Evolutionary conservation across 805 yeast genomes (phyloP).

Genomic region (Starmerella gropengiesseri): DNA sequence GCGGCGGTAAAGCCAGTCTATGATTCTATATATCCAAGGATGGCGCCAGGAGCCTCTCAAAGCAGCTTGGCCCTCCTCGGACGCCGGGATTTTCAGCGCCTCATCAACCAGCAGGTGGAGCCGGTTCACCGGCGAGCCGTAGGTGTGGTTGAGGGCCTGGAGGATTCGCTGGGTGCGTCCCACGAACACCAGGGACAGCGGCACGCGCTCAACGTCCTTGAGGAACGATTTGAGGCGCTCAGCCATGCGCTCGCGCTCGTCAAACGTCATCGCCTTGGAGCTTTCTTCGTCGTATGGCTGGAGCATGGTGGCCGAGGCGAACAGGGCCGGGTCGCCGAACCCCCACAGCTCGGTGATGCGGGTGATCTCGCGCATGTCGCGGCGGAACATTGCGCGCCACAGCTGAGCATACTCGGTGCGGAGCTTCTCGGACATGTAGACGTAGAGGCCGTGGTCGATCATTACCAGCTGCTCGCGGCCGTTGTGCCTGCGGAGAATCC

Average conservation of each 20-base stretch:
- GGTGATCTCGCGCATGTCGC: slow-evolving; percentile 39
- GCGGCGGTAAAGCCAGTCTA: slow-evolving; percentile 16
- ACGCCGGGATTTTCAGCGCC: slow-evolving; percentile 31
- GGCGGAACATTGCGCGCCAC: slow-evolving; percentile 52
- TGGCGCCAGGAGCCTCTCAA: slow-evolving; percentile 3
- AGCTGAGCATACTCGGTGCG: slow-evolving; percentile 46
- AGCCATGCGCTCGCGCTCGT: slow-evolving; percentile 35
- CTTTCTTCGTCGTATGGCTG: slow-evolving; percentile 33
- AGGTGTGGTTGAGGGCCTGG: slow-evolving; percentile 53
- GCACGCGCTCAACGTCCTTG: slow-evolving; percentile 54
- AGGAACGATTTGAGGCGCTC: slow-evolving; percentile 46
- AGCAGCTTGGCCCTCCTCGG: neutral
- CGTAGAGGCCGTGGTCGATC: slow-evolving; percentile 66
- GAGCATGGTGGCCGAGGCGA: slow-evolving; percentile 46
- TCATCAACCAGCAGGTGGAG: slow-evolving; percentile 50
- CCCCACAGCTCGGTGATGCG: slow-evolving; percentile 56
- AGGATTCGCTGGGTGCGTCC: slow-evolving; percentile 65
- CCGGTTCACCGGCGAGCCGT: slow-evolving; percentile 67
- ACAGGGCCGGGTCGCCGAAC: slow-evolving; percentile 49
- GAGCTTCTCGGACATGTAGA: slow-evolving; percentile 41
- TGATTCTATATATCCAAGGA: slow-evolving; percentile 1
- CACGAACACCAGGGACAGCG: slow-evolving; percentile 52
- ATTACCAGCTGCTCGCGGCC: slow-evolving; percentile 43
- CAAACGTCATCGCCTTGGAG: slow-evolving; percentile 32
- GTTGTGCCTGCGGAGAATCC: slow-evolving; percentile 38